These are phyloP conservation scores for Pleurostoma richardsiae DNA, from an alignment of 2,329 filamentous ascomycete species.

Conservation along the genomic window DNA sequence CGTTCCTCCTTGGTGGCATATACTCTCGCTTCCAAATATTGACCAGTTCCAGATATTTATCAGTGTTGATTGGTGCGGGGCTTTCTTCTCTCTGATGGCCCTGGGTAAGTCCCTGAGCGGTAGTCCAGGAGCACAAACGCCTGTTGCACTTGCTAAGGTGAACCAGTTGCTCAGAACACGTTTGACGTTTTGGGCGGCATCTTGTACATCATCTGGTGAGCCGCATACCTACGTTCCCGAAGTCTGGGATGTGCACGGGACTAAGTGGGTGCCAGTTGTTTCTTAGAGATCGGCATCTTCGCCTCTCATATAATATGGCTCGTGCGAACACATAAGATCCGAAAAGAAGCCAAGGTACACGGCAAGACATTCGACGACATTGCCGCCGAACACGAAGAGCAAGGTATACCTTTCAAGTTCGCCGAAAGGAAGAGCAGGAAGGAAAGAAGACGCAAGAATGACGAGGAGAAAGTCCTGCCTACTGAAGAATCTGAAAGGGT, in stretches of 20 bases:
- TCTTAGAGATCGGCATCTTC: constrained; percentile 57
- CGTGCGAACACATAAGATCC: constrained; percentile 45
- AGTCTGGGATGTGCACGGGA: no score
- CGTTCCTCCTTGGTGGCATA: constrained; percentile 10
- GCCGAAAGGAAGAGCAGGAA: constrained; percentile 21
- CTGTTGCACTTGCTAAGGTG: constrained; percentile 10
- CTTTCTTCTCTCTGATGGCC: constrained; percentile 60
- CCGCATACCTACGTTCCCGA: background rate
- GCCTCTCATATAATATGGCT: constrained; percentile 54
- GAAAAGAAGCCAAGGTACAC: constrained; percentile 42
- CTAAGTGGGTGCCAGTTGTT: constrained; percentile 29
- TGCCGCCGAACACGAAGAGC: constrained; percentile 24
- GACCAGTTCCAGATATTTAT: constrained; percentile 39
- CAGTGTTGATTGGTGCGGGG: constrained; percentile 53
- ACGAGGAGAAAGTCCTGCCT: background rate
- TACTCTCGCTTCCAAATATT: background rate
- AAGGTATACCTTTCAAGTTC: constrained; percentile 27
- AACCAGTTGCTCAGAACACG: constrained; percentile 48
- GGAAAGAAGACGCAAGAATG: background rate
- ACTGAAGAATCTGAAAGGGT: no score
- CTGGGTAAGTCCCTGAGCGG: constrained; percentile 36
- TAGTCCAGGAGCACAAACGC: background rate
- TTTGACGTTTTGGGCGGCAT: constrained; percentile 58
- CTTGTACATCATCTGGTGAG: constrained; percentile 56
- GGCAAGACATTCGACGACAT: constrained; percentile 54